Base-by-base conservation (phyloP, 2,329 filamentous ascomycete genomes). In the Penicillium freii region DNA sequence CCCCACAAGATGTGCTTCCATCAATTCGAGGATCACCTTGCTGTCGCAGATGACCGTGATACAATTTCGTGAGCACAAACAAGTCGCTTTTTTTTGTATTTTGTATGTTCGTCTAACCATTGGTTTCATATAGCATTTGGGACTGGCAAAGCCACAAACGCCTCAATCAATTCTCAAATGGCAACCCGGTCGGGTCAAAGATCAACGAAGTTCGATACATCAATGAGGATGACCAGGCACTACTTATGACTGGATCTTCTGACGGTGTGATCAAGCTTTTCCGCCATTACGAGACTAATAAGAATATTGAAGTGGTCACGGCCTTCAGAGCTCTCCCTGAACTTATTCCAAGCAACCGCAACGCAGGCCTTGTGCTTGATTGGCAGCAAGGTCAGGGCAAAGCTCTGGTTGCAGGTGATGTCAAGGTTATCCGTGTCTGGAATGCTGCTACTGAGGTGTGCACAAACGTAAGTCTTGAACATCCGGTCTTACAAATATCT, bases 321-420 rank as follows among this genome's bases (percentile, higher is more conserved):
- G 85, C 91, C 19, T 97, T 95, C 86, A 87, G 94, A 46, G 94
- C 94, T 5, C 78, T 99, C 58, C 96, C 91, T 13, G 91, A 99
- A 75, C 89, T 97, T 71, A 89, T 97, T 6, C 91, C 92, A 4
- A 96, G 91, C 73, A 96, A 93, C 68, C 89, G 92, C 69, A 96
- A 96, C 73, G 92, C 92, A 1, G 94, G 94, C 23, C 88, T 99
- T 76, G 93, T 97, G 27, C 95, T 97, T 71, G 93, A 99, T 73
- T 99, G 94, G 94, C 93, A 97, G 73, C 94, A 99, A 77, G 92
- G 95, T n/a, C 91, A 91, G 65, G 94, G 94, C 8, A 90, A 91
- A 59, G 88, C 96, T 8, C 82, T 99, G n/a, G 94, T 97, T 33
- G 94, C 94, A 11, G 94, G 94, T 44, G 94, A 99, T 72, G 91